Base-by-base conservation (phyloP, 139 green algal genomes). In the Tetratostichococcus sp. region DNA sequence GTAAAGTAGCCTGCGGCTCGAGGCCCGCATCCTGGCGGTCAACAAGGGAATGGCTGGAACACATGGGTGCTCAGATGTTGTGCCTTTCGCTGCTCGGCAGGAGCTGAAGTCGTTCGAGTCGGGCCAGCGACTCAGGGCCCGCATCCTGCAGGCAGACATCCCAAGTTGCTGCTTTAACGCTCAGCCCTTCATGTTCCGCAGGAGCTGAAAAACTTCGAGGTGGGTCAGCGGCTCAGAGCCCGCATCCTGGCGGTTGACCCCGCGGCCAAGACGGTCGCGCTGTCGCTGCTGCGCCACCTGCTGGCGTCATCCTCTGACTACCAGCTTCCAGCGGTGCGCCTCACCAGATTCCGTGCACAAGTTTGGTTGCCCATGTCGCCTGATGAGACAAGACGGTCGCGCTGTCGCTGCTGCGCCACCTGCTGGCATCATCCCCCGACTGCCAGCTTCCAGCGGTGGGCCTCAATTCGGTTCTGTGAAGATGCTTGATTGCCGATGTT, bases 201-300 rank as follows among this genome's bases (percentile, higher is more conserved):
- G 50, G 50, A 62, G 14, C 50, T 62, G 50, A 26, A 2, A 2
- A 62, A 8, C 17, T 62, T 62, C 19, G 50, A 62, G 50, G 50
- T 65, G 22, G 81, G 80, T 17, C 80, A 89, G 83, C 84, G 78
- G 69, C 66, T 97, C 39, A 78, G 83, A 4, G 92, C 92, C 1
- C 86, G 94, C 65, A 86, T 98, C 11, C 65, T 98, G 26, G 96
- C 88, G 72, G 83, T 98, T 1, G 88, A 97, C 80, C 78, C 86
- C 4, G 66, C 50, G 28, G 72, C 67, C 43, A 97, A 97, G 82
- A 71, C 79, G 4, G 82, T 94, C 8, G 86, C 87, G 19, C 86
- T 98, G n/a, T 92, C 90, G 0, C 79, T 97, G 70, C 82, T 89
- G 69, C 88, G 79, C 14, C 88, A 96, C 77, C 87, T 98, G 31